phyloP scores from a whole-genome alignment of 345 rosid genomes.

The Psidium friedrichsthalianum region DNA sequence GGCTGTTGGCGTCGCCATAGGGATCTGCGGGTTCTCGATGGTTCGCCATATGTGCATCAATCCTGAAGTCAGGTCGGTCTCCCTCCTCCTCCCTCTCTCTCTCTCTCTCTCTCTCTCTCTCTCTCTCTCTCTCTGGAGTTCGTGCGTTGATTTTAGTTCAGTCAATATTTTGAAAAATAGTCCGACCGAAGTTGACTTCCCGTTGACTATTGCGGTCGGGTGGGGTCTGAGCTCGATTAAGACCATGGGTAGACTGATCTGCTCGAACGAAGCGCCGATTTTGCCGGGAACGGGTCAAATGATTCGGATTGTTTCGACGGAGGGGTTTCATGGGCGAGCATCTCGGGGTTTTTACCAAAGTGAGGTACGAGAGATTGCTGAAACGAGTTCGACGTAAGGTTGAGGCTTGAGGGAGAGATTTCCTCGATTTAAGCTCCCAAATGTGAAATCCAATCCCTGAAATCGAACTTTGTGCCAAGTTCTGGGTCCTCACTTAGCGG shows the following conservation, averaged over 20 bases:
- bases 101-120: background rate
- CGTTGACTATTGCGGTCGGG: background rate
- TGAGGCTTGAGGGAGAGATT: background rate
- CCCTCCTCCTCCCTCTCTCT: background rate
- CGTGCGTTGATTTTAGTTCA: background rate
- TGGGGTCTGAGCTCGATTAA: background rate
- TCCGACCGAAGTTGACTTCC: background rate
- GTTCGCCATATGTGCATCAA: conserved; percentile 80
- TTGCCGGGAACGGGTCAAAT: background rate
- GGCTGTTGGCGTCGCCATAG: conserved; percentile 75
- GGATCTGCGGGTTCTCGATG: conserved; percentile 79
- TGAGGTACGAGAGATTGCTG: background rate
- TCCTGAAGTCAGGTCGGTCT: conserved; percentile 91
- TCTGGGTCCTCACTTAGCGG: background rate
- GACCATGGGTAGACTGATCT: background rate
- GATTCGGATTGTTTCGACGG: background rate
- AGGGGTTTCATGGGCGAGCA: background rate
- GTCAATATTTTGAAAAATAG: background rate
- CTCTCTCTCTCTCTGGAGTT: background rate
- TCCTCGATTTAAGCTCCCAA: background rate
- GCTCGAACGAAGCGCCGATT: background rate
- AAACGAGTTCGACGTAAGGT: background rate
- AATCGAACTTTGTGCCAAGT: background rate
- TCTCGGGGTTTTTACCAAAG: background rate
- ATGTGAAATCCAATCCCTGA: background rate